These are phyloP conservation scores for Gracilariopsis chorda DNA, from an alignment of 23 red algal species.

Conservation along the genomic window DNA sequence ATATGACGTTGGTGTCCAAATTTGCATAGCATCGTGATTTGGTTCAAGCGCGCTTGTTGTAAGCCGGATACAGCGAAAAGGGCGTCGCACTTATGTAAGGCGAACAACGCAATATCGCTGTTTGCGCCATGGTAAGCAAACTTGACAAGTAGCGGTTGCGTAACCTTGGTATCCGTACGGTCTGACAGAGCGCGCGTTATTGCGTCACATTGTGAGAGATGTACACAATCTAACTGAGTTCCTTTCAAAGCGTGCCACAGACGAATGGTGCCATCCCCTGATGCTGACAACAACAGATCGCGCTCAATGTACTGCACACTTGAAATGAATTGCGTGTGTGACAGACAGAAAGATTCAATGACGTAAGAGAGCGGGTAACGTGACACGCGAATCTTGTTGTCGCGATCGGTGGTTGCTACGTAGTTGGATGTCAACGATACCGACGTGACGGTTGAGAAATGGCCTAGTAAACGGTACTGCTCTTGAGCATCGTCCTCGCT, in stretches of 20 bases:
- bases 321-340: not conserved
- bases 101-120: not conserved
- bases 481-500: not conserved
- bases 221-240: not conserved
- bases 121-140: not conserved
- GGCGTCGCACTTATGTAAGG: not conserved
- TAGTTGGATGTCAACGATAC: not conserved
- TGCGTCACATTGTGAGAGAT: not conserved
- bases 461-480: not conserved
- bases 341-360: conserved; percentile 12
- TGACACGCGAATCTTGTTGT: not conserved
- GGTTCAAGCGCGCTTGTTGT: not conserved
- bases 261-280: not conserved
- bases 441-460: conserved; percentile 10
- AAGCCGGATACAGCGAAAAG: not conserved
- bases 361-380: conserved; percentile 9
- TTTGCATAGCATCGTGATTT: not conserved
- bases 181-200: not conserved
- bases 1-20: not conserved
- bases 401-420: conserved; percentile 13
- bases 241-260: not conserved
- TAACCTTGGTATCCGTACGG: not conserved
- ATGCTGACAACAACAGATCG: not conserved
- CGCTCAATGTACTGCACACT: not conserved
- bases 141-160: not conserved